These are phyloP conservation scores for Xerocomus minutiporus DNA, from an alignment of 1,284 basidiomycete genomes.

Conservation along the genomic window DNA sequence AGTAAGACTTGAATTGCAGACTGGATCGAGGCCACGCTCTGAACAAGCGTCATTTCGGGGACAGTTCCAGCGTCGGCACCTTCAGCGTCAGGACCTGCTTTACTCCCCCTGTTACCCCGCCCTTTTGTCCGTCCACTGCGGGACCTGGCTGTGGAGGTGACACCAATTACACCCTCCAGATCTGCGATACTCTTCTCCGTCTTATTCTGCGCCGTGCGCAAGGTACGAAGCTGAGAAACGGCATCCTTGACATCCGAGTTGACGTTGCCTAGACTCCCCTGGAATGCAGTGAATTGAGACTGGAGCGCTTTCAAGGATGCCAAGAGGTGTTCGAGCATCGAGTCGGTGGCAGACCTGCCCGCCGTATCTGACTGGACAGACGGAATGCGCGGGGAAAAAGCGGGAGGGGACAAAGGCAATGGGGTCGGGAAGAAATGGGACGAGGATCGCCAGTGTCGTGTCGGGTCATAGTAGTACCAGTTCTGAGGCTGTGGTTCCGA, in stretches of 20 bases:
- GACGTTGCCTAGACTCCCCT: conserved; percentile 5
- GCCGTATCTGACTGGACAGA: neutral
- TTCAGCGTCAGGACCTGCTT: neutral
- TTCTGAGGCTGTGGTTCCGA: neutral
- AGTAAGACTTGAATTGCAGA: conserved; percentile 19
- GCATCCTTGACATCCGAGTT: conserved; percentile 14
- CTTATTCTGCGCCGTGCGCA: conserved; percentile 15
- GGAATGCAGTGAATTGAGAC: conserved; percentile 16
- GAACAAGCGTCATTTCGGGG: conserved; percentile 7
- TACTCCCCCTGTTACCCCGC: neutral
- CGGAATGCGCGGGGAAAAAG: neutral
- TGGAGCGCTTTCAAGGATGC: conserved; percentile 13
- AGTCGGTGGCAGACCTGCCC: neutral
- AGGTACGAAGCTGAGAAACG: conserved; percentile 16
- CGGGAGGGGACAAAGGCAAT: neutral
- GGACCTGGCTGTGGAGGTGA: neutral
- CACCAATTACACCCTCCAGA: conserved; percentile 18
- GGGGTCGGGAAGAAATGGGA: neutral
- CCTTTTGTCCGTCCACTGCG: neutral
- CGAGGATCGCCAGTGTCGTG: neutral
- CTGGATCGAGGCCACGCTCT: conserved; percentile 23
- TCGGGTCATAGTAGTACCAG: conserved; percentile 8
- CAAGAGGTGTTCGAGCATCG: neutral
- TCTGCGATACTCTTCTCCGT: conserved; percentile 8
- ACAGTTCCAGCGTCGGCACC: neutral